A percentile compares a stretch with the other conserved stretches of the same genome.
Evolutionary conservation across 805 yeast species (phyloP).

Genomic region (Candida boleticola): DNA sequence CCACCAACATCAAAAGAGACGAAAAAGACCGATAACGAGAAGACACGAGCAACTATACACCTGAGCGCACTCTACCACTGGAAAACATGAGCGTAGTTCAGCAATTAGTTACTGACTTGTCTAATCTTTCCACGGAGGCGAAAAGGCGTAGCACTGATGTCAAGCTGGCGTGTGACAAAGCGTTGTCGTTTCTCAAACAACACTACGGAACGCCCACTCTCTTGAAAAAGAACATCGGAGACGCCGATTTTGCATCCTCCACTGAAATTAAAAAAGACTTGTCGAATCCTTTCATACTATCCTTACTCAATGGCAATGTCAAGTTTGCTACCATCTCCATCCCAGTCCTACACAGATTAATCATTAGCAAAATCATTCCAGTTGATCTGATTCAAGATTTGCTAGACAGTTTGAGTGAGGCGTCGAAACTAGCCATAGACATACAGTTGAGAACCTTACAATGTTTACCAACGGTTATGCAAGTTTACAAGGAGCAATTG

Average conservation of each 20-base stretch:
- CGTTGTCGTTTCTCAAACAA: constrained; percentile 14
- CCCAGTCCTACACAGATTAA: constrained; percentile 65
- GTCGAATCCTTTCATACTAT: constrained; percentile 60
- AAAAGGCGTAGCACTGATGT: constrained; percentile 71
- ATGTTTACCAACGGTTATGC: constrained; percentile 71
- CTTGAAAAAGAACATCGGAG: constrained; percentile 18
- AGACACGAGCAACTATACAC: too few relatives aligned
- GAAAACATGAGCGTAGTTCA: constrained; percentile 37
- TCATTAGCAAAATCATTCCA: constrained; percentile 55
- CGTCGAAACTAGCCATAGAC: constrained; percentile 73
- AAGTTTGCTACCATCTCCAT: constrained; percentile 71
- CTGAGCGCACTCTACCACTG: too few relatives aligned
- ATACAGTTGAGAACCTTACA: constrained; percentile 86
- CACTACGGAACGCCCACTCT: constrained; percentile 3
- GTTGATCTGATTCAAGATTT: constrained; percentile 50
- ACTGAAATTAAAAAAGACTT: constrained; percentile 11
- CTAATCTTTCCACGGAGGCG: constrained; percentile 62
- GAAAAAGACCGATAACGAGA: too few relatives aligned
- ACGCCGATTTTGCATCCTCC: constrained; percentile 7
- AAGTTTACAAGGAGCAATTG: constrained; percentile 56
- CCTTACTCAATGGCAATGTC: constrained; percentile 73
- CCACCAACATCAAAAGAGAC: too few relatives aligned
- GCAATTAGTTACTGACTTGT: constrained; percentile 57
- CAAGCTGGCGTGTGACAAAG: constrained; percentile 41
- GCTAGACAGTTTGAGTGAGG: constrained; percentile 67